phyloP scores from a whole-genome alignment of 345 rosid species.

The Citrus glauca region DNA sequence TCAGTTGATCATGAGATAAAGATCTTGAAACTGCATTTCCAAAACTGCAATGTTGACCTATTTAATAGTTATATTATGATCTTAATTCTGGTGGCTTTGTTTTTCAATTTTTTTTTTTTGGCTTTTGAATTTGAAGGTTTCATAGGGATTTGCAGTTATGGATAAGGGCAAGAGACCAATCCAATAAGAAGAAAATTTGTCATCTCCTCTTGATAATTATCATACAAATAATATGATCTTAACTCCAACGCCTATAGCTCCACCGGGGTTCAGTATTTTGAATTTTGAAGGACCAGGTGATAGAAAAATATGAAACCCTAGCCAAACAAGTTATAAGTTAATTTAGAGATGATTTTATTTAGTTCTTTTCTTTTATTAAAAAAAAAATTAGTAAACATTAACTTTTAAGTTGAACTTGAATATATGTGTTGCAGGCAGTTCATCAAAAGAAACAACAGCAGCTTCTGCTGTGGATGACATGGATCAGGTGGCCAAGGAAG shows the following conservation, averaged over 20 bases:
- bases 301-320: background rate
- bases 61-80: background rate
- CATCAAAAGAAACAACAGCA: background rate
- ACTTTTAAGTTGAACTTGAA: background rate
- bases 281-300: background rate
- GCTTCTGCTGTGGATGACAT: background rate
- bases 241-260: background rate
- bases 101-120: background rate
- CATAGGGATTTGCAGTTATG: background rate
- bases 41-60: too few species aligned
- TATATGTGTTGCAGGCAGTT: background rate
- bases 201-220: background rate
- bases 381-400: background rate
- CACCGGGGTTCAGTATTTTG: background rate
- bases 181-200: conserved; percentile 8
- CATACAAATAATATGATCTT: background rate
- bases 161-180: conserved; percentile 17
- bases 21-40: too few species aligned
- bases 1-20: too few species aligned
- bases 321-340: background rate
- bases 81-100: background rate
- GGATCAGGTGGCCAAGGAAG: background rate
- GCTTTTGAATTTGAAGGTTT: background rate
- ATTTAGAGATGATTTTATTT: too few species aligned
- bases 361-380: too few species aligned